phyloP scores from a whole-genome alignment of 73 alveolate genomes.

The Paramecium sexaurelia region DNA sequence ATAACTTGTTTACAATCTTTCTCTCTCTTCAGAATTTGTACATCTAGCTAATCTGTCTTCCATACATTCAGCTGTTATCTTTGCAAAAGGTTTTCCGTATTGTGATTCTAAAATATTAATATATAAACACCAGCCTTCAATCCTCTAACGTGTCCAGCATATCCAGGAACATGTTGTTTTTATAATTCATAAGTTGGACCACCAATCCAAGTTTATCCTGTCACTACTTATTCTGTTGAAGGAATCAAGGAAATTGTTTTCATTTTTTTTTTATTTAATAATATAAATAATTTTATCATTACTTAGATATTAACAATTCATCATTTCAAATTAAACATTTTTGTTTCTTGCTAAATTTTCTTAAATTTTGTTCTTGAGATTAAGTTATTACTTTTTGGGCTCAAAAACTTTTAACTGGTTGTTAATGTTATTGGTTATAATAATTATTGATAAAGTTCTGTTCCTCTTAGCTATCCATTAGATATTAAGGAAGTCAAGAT shows the following conservation, averaged over 20 bases:
- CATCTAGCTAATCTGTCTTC: slow-evolving; percentile 65
- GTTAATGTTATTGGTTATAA: slow-evolving; percentile 7
- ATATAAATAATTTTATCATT: background rate
- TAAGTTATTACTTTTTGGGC: slow-evolving; percentile 18
- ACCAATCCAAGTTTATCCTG: slow-evolving; percentile 68
- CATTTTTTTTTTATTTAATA: background rate
- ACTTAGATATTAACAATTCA: background rate
- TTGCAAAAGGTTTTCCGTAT: slow-evolving; percentile 69
- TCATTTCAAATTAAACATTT: slow-evolving; percentile 25
- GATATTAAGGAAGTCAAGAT: background rate
- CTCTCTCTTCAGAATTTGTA: slow-evolving; percentile 49
- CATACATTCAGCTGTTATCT: slow-evolving; percentile 68
- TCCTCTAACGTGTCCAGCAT: slow-evolving; percentile 69
- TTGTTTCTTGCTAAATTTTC: background rate
- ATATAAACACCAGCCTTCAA: slow-evolving; percentile 35
- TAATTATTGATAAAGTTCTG: slow-evolving; percentile 18
- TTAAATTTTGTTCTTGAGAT: slow-evolving; percentile 41
- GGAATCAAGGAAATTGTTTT: slow-evolving; percentile 61
- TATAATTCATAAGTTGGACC: slow-evolving; percentile 68
- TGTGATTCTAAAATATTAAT: slow-evolving; percentile 11
- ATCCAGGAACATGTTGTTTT: slow-evolving; percentile 67
- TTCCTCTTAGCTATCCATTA: background rate
- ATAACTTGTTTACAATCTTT: slow-evolving; percentile 55
- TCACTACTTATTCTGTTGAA: slow-evolving; percentile 48
- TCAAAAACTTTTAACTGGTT: background rate